Conservation (phyloP, 78 protist species). For the Anaeramoeba flamelloides region DNA sequence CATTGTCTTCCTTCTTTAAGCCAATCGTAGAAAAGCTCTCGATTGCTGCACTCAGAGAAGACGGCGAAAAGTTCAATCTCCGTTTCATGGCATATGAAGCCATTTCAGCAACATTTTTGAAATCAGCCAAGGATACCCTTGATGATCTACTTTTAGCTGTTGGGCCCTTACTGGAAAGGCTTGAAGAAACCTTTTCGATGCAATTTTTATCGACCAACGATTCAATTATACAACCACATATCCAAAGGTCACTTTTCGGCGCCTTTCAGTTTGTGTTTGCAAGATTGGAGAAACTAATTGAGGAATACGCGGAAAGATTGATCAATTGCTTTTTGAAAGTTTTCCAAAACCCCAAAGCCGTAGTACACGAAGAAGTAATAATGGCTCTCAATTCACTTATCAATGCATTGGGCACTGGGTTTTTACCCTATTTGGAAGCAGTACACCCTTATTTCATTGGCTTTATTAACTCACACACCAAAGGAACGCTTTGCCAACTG, state of each 20-base stretch:
- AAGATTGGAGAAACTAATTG: neutral
- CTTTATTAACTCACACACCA: too few relatives aligned
- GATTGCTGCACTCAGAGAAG: conserved; percentile 23
- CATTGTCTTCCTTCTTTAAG: conserved; percentile 26
- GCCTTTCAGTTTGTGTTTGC: conserved; percentile 9
- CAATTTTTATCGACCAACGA: conserved; percentile 7
- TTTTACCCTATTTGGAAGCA: too few relatives aligned
- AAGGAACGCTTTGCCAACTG: too few relatives aligned
- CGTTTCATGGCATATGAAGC: conserved; percentile 51
- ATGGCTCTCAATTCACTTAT: conserved; percentile 46
- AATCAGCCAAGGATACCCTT: conserved; percentile 15
- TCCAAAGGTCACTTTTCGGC: conserved; percentile 24
- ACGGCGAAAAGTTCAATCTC: conserved; percentile 35
- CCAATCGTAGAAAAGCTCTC: neutral
- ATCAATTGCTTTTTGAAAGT: conserved; percentile 40
- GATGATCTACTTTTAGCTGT: neutral
- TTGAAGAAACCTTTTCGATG: conserved; percentile 17
- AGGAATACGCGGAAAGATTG: conserved; percentile 12
- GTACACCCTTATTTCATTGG: too few relatives aligned
- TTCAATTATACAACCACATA: conserved; percentile 10
- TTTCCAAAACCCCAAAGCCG: conserved; percentile 14
- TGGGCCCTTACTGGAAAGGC: neutral
- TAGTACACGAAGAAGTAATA: conserved; percentile 59
- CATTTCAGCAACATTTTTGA: conserved; percentile 28
- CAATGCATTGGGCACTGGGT: neutral